Conservation (phyloP, 1,284 basidiomycete species). For the Veloporphyrellus conicus region DNA sequence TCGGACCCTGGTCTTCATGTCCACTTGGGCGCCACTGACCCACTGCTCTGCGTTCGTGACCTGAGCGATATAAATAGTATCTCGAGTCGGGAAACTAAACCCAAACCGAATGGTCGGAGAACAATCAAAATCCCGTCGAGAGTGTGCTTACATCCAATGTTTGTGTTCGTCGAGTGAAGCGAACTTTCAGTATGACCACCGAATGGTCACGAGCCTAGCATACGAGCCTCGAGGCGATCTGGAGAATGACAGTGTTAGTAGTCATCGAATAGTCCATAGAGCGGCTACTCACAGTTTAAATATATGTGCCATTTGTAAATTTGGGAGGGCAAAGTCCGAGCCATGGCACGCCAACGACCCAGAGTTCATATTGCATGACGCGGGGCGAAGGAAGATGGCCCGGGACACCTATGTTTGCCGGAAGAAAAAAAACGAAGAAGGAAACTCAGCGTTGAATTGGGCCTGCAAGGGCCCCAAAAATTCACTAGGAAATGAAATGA, state of each 20-base stretch:
- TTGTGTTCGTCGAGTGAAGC: too few species aligned
- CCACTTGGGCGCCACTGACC: neutral
- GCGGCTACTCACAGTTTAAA: neutral
- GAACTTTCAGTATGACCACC: too few species aligned
- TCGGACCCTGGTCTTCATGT: neutral
- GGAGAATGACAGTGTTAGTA: neutral
- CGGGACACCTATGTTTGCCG: neutral
- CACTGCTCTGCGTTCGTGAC: neutral
- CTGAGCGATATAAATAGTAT: neutral
- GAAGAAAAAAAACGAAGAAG: too few species aligned
- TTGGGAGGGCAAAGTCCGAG: neutral
- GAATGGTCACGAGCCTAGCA: too few species aligned
- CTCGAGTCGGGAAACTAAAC: neutral
- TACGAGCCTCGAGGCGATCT: neutral
- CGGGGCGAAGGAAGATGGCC: too few species aligned
- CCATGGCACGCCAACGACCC: neutral
- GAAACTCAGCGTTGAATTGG: too few species aligned
- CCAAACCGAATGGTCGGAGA: neutral
- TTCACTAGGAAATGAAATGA: too few species aligned
- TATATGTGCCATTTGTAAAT: neutral
- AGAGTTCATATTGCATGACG: neutral
- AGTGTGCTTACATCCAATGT: neutral
- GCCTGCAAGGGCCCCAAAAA: too few species aligned
- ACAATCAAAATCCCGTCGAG: too few species aligned
- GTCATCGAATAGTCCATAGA: neutral